Conservation (phyloP, 2,329 filamentous ascomycete genomes). For the Aspergillus thermomutatus region DNA sequence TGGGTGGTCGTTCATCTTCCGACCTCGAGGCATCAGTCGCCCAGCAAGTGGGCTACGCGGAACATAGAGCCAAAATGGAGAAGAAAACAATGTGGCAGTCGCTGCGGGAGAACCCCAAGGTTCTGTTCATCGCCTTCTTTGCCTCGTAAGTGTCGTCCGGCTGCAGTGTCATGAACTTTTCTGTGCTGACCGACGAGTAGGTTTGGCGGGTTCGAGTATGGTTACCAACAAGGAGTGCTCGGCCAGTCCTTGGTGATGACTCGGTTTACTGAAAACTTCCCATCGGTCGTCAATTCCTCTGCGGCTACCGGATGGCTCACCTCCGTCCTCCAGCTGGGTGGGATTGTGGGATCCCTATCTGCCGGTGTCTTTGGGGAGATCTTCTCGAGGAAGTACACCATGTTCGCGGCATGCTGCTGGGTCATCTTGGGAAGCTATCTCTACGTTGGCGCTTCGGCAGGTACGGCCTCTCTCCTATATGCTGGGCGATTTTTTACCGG, state of each 20-base stretch:
- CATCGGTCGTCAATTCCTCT: slow-evolving; percentile 42
- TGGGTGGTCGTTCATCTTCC: background rate
- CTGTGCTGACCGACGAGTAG: slow-evolving; percentile 4
- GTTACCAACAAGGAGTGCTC: slow-evolving; percentile 45
- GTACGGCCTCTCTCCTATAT: slow-evolving; percentile 23
- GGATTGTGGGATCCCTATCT: slow-evolving; percentile 41
- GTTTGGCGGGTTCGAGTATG: slow-evolving; percentile 49
- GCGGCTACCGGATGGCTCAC: slow-evolving; percentile 44
- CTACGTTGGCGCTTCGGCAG: slow-evolving; percentile 23
- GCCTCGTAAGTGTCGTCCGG: slow-evolving; percentile 30
- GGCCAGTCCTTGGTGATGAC: slow-evolving; percentile 50
- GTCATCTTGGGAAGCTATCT: slow-evolving; percentile 43
- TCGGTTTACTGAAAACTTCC: slow-evolving; percentile 47
- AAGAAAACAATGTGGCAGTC: slow-evolving; percentile 27
- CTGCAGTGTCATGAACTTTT: no score
- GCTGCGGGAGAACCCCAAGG: slow-evolving; percentile 42
- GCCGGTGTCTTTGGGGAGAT: slow-evolving; percentile 49
- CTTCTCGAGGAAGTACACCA: slow-evolving; percentile 51
- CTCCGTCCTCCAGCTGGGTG: slow-evolving; percentile 52
- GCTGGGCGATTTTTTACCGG: slow-evolving; percentile 31
- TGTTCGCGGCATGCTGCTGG: slow-evolving; percentile 51
- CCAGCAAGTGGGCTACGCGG: slow-evolving; percentile 8
- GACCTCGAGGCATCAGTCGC: background rate
- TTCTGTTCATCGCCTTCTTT: slow-evolving; percentile 52
- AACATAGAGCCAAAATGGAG: slow-evolving; percentile 11